Evolutionary conservation across 208 protist genomes (phyloP).

Genomic region (Perkinsela sp.): DNA sequence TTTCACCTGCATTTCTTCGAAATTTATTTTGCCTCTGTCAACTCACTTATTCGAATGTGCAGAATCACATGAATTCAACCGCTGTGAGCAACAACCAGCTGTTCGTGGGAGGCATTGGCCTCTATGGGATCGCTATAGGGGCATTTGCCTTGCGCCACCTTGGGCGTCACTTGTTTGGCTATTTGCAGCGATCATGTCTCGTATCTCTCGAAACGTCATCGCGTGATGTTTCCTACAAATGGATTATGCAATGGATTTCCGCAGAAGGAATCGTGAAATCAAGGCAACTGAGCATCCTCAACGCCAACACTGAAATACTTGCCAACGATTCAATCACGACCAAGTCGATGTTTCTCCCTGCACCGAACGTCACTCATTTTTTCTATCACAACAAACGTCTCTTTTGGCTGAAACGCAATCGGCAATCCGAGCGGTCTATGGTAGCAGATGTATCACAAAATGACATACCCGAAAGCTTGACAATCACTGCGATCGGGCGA

Average conservation of each 20-base stretch:
- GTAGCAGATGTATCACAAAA: slow-evolving; percentile 7
- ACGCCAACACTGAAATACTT: slow-evolving; percentile 14
- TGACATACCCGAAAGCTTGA: slow-evolving; percentile 41
- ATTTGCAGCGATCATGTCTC: slow-evolving; percentile 22
- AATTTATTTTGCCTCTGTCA: no score
- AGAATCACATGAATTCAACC: not conserved
- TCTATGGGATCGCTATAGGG: slow-evolving; percentile 44
- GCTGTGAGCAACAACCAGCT: slow-evolving; percentile 25
- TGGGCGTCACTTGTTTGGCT: slow-evolving; percentile 9
- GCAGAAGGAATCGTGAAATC: slow-evolving; percentile 20
- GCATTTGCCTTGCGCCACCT: slow-evolving; percentile 15
- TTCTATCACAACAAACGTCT: slow-evolving; percentile 38
- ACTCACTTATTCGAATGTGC: no score
- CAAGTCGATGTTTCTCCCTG: slow-evolving; percentile 29
- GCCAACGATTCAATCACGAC: slow-evolving; percentile 21
- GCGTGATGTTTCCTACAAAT: slow-evolving; percentile 28
- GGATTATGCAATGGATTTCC: slow-evolving; percentile 53
- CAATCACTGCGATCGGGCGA: slow-evolving; percentile 30
- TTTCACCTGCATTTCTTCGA: no score
- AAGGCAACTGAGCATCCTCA: slow-evolving; percentile 42
- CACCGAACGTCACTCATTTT: slow-evolving; percentile 33
- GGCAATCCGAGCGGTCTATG: slow-evolving; percentile 20
- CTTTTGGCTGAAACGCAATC: slow-evolving; percentile 29
- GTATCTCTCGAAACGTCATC: slow-evolving; percentile 52
- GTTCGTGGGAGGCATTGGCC: slow-evolving; percentile 47